Evolutionary conservation across 345 rosid genomes (phyloP).

Genomic region (Streptanthus diversifolius): DNA sequence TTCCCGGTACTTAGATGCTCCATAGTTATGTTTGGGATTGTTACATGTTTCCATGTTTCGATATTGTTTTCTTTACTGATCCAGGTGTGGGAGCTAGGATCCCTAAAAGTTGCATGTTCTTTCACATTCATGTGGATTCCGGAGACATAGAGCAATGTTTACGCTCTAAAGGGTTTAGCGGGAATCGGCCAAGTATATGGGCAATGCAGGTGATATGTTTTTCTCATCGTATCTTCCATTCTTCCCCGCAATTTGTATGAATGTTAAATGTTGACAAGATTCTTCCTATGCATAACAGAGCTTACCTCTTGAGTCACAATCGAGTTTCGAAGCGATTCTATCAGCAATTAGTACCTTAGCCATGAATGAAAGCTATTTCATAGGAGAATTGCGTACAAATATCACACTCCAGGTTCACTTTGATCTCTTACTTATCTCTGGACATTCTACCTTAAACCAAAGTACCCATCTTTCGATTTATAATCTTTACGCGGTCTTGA

Average conservation of each 20-base stretch:
- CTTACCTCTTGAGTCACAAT: constrained; percentile 55
- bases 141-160: constrained; percentile 46
- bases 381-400: constrained; percentile 76
- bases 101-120: constrained; percentile 60
- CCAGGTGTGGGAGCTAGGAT: constrained; percentile 85
- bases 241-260: background rate
- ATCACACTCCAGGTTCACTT: constrained; percentile 49
- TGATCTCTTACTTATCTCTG: background rate
- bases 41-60: background rate
- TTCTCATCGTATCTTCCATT: background rate
- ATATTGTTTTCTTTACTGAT: constrained; percentile 4
- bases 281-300: constrained; percentile 43
- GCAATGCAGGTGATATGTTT: constrained; percentile 58
- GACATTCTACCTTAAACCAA: background rate
- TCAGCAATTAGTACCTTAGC: constrained; percentile 56
- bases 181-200: constrained; percentile 75
- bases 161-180: constrained; percentile 63
- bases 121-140: constrained; percentile 66
- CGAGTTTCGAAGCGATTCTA: constrained; percentile 63
- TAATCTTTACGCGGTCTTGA: background rate
- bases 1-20: background rate
- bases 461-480: background rate
- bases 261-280: background rate
- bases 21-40: background rate
- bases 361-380: constrained; percentile 53